Evolutionary conservation across 306 rosid species (phyloP).

Genomic region (Dalbergia cultrata): DNA sequence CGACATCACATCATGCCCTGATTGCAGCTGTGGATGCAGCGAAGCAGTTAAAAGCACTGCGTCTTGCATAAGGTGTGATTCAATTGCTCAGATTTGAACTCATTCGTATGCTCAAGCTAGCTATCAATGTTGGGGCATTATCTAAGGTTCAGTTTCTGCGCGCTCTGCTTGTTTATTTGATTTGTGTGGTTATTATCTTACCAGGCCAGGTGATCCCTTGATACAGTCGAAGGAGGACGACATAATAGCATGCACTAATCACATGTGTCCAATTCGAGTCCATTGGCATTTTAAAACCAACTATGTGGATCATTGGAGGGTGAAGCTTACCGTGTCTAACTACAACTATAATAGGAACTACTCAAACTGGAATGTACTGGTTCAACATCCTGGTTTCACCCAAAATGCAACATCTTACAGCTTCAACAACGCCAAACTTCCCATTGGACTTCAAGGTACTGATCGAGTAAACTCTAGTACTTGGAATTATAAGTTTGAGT

Average conservation of each 20-base stretch:
- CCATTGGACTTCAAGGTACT: slow-evolving; percentile 66
- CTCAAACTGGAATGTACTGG: slow-evolving; percentile 78
- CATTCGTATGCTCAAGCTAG: too few relatives aligned
- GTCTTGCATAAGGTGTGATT: slow-evolving; percentile 61
- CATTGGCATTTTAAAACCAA: slow-evolving; percentile 86
- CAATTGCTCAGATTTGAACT: slow-evolving; percentile 4
- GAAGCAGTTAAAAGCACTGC: slow-evolving; percentile 46
- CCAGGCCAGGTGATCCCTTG: slow-evolving; percentile 52
- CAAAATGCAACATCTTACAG: slow-evolving; percentile 59
- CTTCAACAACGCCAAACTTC: slow-evolving; percentile 73
- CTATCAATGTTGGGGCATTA: background rate
- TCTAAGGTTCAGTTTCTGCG: background rate
- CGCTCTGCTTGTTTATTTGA: background rate
- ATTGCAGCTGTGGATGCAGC: slow-evolving; percentile 82
- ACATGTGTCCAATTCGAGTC: slow-evolving; percentile 84
- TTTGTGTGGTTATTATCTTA: slow-evolving; percentile 5
- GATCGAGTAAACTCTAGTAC: too few relatives aligned
- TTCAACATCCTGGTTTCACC: slow-evolving; percentile 76
- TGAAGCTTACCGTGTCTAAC: slow-evolving; percentile 83
- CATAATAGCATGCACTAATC: slow-evolving; percentile 65
- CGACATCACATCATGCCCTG: slow-evolving; percentile 65
- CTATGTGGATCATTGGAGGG: slow-evolving; percentile 76
- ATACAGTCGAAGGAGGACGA: slow-evolving; percentile 24
- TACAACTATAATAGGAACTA: slow-evolving; percentile 63
- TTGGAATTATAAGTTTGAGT: too few relatives aligned